Base-by-base conservation (phyloP, 2,329 filamentous ascomycete genomes). In the Pseudogymnoascus sp. region DNA sequence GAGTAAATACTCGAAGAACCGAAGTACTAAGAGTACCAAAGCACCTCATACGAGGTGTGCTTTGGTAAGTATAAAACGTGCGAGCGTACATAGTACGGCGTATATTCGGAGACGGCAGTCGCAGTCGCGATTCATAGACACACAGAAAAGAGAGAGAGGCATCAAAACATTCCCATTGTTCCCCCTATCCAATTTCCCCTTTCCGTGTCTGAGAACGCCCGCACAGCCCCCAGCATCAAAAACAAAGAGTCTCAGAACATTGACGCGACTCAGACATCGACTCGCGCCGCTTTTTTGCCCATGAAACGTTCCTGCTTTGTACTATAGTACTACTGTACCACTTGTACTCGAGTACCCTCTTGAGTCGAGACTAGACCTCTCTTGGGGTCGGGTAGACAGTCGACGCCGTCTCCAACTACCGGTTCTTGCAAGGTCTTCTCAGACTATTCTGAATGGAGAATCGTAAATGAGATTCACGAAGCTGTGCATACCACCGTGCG, bases 401-500 rank as follows among this genome's bases (percentile, higher is more conserved):
- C 27, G 31, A 8, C 42, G 25, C 25, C 42, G 45, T 52, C 13
- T 52, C 48, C 48, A 55, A 55, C 48, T 55, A 55, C 48, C 48
- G 48, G 48, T 55, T 55, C 48, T 55, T 55, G 48, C 48, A 55
- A 55, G 48, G 48, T 33, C 48, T 33, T 33, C 29, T 18, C n/a
- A 55, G 48, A 55, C 48, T 55, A 55, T 55, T 18, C 48, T 55
- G n/a, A 55, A 55, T 55, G 48, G 48, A 33, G 48, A 27, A 18
- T 55, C 48, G 48, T 29, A 55, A 55, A 55, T 55, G 48, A 55
- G 45, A 55, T 55, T 55, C 45, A 55, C 45, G 45, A 55, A 31
- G n/a, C 45, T 55, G n/a, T 18, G 27, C 45, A 55, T 55, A 33
- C 45, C 45, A 55, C 45, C 45, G 45, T 55, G 45, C 45, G 27